A percentile compares a stretch with the other conserved stretches of the same genome.
phyloP scores from a whole-genome alignment of 2,329 filamentous ascomycete genomes.

The Monilinia fructicola region DNA sequence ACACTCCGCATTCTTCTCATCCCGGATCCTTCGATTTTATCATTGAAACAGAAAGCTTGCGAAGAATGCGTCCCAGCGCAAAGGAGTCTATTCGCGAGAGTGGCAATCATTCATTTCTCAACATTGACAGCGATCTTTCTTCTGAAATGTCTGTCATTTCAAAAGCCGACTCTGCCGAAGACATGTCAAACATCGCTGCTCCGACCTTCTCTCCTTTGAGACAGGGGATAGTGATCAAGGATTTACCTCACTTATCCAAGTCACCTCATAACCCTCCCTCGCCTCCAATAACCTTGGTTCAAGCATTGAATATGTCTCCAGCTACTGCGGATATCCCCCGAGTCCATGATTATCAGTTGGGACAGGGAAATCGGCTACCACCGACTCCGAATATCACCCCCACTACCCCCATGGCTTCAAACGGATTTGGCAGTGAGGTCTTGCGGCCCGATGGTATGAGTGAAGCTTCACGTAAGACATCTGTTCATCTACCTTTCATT shows the following conservation, averaged over 20 bases:
- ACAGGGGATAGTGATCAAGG: constrained; percentile 34
- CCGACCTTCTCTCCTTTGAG: constrained; percentile 41
- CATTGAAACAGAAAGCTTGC: constrained; percentile 53
- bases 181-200: constrained; percentile 37
- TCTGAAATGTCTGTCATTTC: constrained; percentile 58
- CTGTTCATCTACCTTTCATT: constrained; percentile 71
- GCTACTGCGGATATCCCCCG: constrained; percentile 43
- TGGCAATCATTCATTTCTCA: constrained; percentile 42
- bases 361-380: constrained; percentile 30
- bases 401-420: constrained; percentile 26
- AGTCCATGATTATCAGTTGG: constrained; percentile 39
- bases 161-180: constrained; percentile 38
- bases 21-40: constrained; percentile 55
- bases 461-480: constrained; percentile 38
- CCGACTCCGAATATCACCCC: constrained; percentile 40
- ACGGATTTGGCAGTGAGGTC: constrained; percentile 29
- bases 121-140: constrained; percentile 52
- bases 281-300: constrained; percentile 50
- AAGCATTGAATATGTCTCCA: constrained; percentile 49
- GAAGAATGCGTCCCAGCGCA: constrained; percentile 29
- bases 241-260: constrained; percentile 34
- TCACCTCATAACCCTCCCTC: constrained; percentile 43
- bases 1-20: constrained; percentile 40
- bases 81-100: constrained; percentile 31
- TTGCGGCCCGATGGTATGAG: constrained; percentile 33